These are phyloP conservation scores for Dothiorella sarmentorum DNA, from an alignment of 2,329 filamentous ascomycete genomes.

Conservation along the genomic window DNA sequence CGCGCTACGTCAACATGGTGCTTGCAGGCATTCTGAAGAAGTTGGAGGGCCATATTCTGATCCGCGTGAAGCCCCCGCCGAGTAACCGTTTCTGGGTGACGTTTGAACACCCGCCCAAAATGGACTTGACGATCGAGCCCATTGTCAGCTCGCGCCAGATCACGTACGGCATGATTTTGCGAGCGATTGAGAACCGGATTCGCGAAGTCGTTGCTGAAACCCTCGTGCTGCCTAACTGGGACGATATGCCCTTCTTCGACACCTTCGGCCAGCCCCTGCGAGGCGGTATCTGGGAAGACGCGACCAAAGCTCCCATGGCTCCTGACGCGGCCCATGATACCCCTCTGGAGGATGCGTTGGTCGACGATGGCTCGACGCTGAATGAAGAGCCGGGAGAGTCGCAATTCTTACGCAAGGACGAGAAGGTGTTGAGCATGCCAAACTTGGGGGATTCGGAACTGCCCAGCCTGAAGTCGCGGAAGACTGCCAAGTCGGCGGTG, in stretches of 20 bases:
- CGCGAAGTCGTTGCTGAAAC: conserved; percentile 92
- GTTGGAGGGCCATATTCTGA: conserved; percentile 77
- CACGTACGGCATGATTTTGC: conserved; percentile 85
- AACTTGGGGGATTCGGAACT: conserved; percentile 20
- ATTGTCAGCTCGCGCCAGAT: conserved; percentile 95
- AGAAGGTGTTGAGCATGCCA: conserved; percentile 26
- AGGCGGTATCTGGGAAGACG: conserved; percentile 70
- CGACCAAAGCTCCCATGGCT: conserved; percentile 30
- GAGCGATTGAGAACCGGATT: conserved; percentile 91
- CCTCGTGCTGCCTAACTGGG: conserved; percentile 90
- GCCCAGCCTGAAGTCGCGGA: conserved; percentile 22
- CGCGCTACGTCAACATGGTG: conserved; percentile 82
- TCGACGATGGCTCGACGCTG: not conserved
- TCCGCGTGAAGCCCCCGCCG: conserved; percentile 90
- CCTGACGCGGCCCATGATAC: conserved; percentile 23
- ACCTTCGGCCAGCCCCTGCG: conserved; percentile 75
- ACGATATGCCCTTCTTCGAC: conserved; percentile 86
- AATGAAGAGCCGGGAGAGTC: not conserved
- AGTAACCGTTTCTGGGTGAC: conserved; percentile 96
- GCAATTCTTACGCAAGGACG: conserved; percentile 2
- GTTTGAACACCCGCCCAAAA: conserved; percentile 89
- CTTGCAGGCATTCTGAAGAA: conserved; percentile 81
- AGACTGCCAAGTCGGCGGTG: conserved; percentile 23
- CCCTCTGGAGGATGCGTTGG: conserved; percentile 23
- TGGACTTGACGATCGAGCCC: conserved; percentile 91